Evolutionary conservation across 2,329 filamentous ascomycete species (phyloP).

Genomic region (Venturia effusa): DNA sequence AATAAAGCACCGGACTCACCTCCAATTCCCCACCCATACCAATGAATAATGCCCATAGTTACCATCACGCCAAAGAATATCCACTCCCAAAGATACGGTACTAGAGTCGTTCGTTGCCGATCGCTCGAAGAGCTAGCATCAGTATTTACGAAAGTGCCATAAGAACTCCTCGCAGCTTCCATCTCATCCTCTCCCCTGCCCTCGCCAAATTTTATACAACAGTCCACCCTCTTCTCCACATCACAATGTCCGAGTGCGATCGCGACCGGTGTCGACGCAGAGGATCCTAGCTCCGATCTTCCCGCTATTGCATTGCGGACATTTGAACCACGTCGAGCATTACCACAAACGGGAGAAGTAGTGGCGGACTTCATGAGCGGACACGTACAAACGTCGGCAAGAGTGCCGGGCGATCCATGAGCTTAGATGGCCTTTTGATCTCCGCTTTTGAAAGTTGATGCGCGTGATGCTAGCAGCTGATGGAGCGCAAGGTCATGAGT

Average conservation of each 20-base stretch:
- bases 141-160: neutral
- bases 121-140: no score
- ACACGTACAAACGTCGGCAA: neutral
- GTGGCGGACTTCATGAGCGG: neutral
- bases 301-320: neutral
- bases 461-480: neutral
- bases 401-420: neutral
- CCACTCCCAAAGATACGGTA: neutral
- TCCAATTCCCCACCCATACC: neutral
- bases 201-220: neutral
- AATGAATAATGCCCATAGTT: neutral
- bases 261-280: neutral
- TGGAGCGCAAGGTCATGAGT: neutral
- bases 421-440: neutral
- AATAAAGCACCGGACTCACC: neutral
- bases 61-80: neutral
- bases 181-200: neutral
- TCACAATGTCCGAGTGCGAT: neutral
- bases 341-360: no score
- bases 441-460: neutral
- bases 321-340: neutral
- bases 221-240: neutral
- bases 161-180: neutral
- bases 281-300: neutral
- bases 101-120: neutral